Conservation (phyloP, 2,329 filamentous ascomycete genomes). For the Claviceps cyperi region DNA sequence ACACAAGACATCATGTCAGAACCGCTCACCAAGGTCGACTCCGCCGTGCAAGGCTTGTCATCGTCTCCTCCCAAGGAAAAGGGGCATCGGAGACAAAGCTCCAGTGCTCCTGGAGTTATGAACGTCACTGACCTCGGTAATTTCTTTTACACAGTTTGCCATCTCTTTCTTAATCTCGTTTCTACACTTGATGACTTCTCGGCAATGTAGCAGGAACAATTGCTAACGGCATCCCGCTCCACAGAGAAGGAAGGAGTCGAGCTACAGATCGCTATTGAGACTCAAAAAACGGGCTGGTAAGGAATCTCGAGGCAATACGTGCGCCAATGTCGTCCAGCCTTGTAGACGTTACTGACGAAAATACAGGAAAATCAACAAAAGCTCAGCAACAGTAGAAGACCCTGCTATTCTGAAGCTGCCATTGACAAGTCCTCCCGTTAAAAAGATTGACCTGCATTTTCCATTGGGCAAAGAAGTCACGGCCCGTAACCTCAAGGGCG, state of each 20-base stretch:
- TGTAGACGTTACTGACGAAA: background rate
- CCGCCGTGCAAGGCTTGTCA: constrained; percentile 67
- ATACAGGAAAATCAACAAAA: constrained; percentile 83
- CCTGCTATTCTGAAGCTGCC: constrained; percentile 69
- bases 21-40: constrained; percentile 79
- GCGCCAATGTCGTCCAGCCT: background rate
- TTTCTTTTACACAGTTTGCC: constrained; percentile 16
- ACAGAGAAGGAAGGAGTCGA: constrained; percentile 60
- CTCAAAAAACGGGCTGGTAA: constrained; percentile 79
- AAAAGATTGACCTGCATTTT: constrained; percentile 90
- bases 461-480: constrained; percentile 76
- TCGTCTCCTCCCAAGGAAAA: constrained; percentile 54
- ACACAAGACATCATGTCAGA: constrained; percentile 21
- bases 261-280: constrained; percentile 63
- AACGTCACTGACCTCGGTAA: constrained; percentile 80
- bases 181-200: background rate
- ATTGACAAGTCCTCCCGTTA: constrained; percentile 69
- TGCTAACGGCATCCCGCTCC: background rate
- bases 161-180: background rate
- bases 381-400: constrained; percentile 64
- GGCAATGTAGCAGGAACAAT: background rate
- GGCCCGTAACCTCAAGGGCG: constrained; percentile 81
- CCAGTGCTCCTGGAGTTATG: constrained; percentile 47
- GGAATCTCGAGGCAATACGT: constrained; percentile 15
- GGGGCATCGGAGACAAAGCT: constrained; percentile 56